Base-by-base conservation (phyloP, 345 rosid genomes). In the Angophora floribunda region DNA sequence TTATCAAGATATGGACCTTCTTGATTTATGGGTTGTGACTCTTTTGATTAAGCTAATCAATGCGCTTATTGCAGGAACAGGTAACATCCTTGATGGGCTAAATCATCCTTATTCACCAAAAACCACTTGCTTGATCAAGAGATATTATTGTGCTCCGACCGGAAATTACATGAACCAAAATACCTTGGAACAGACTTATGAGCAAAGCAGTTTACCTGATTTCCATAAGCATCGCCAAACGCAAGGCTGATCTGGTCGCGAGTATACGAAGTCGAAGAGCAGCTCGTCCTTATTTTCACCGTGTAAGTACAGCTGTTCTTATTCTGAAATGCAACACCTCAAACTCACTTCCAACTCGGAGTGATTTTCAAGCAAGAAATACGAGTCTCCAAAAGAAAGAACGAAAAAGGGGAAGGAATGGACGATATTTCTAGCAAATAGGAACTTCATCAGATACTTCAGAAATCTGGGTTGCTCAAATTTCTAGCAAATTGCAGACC, bases 201-300 rank as follows among this genome's bases (percentile, higher is more conserved):
- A 63, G 70, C 79, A 44, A 36, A 51, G 86, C 53, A 85, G 45
- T 53, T 44, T 7, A 95, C 98, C 98, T 95, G 93, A 91, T 93
- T 93, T 90, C 96, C 95, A 88, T 93, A 93, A 12, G 94, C 94
- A 89, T 95, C 97, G n/a, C 98, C 97, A 84, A 95, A 95, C 1
- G 96, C 47, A 11, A 95, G 92, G 86, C 97, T 94, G 91, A 95
- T 94, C 90, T 91, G 93, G 87, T 95, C 98, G 84, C 95, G 92
- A 11, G 97, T 95, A 82, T 90, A 92, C 32, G 89, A 86, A 15
- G 93, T 89, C 0, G 98, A 95, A 51, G 97, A 93, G 90, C 98
- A 95, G 89, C 97, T 95, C 44, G 97, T 95, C 89, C 91, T 91
- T 80, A 94, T 92, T 36, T 88, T 79, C 44, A 94, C 96, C 13